A percentile compares a stretch with the other conserved stretches of the same genome.
phyloP scores from a whole-genome alignment of 352 stramenopile species.

The Phytopythium litorale region DNA sequence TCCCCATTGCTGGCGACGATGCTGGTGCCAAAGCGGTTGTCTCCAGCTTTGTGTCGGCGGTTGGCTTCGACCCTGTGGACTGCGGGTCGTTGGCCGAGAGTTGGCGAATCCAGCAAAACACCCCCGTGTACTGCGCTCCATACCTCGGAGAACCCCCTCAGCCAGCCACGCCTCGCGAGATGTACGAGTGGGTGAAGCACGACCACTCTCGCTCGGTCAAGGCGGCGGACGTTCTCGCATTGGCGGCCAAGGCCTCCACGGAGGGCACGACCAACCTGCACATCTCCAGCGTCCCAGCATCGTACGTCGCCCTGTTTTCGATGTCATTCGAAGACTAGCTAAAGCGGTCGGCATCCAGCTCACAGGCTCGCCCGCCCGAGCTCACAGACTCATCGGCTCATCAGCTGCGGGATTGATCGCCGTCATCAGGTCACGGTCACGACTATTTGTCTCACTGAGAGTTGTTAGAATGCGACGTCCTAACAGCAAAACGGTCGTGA shows the following conservation, averaged over 20 bases:
- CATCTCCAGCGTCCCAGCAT: not conserved
- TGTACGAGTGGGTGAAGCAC: not conserved
- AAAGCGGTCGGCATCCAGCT: not conserved
- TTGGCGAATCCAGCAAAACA: not conserved
- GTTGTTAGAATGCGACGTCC: too few species aligned
- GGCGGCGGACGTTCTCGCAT: not conserved
- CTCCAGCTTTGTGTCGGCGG: not conserved
- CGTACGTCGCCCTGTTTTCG: not conserved
- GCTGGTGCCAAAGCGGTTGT: not conserved
- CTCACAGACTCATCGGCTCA: too few species aligned
- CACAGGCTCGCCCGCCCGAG: not conserved
- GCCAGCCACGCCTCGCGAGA: not conserved
- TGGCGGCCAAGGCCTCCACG: not conserved
- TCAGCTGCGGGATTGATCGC: too few species aligned
- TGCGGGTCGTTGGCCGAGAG: not conserved
- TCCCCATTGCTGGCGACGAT: not conserved
- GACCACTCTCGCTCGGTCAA: not conserved
- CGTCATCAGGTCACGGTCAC: too few species aligned
- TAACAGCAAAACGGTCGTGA: too few species aligned
- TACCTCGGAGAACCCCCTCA: not conserved
- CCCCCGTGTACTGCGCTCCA: not conserved
- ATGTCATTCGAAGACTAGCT: not conserved
- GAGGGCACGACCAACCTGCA: too few species aligned
- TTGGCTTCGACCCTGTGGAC: not conserved
- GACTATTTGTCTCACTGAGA: too few species aligned